Percentiles rank a stretch among this genome's conserved stretches.
Conservation (phyloP, 768 basidiomycete genomes). For the Pisolithus microcarpus region DNA sequence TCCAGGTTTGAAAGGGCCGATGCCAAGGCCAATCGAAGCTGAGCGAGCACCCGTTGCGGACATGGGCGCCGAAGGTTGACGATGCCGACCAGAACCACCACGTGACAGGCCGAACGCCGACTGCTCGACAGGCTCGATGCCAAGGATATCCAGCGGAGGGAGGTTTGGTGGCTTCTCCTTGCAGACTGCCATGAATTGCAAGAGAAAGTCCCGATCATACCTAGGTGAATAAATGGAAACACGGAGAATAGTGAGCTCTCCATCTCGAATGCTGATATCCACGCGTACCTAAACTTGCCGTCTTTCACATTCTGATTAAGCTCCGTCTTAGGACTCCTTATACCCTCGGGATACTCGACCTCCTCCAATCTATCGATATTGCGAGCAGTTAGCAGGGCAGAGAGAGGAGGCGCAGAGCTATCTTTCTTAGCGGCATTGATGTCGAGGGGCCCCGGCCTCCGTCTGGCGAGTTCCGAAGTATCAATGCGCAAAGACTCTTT, state of each 20-base stretch:
- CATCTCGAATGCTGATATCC: background rate
- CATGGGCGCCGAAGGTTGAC: slow-evolving; percentile 38
- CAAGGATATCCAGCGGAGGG: slow-evolving; percentile 84
- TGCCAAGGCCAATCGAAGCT: slow-evolving; percentile 44
- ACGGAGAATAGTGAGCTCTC: background rate
- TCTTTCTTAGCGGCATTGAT: slow-evolving; percentile 47
- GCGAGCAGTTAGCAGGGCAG: slow-evolving; percentile 73
- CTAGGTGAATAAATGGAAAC: slow-evolving; percentile 20
- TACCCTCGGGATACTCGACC: slow-evolving; percentile 76
- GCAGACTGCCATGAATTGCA: slow-evolving; percentile 94
- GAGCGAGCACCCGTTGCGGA: slow-evolving; percentile 38
- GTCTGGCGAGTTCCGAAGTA: slow-evolving; percentile 40
- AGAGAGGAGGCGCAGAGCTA: slow-evolving; percentile 29
- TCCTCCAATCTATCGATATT: slow-evolving; percentile 76
- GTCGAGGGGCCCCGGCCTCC: slow-evolving; percentile 69
- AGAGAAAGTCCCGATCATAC: slow-evolving; percentile 94
- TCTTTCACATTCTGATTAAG: slow-evolving; percentile 79
- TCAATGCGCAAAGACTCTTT: slow-evolving; percentile 62
- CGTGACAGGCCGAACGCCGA: slow-evolving; percentile 44
- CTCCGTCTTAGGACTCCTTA: slow-evolving; percentile 74
- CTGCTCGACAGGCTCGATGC: slow-evolving; percentile 73
- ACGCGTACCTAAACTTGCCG: slow-evolving; percentile 76
- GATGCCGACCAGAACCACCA: slow-evolving; percentile 58
- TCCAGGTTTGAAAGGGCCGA: slow-evolving; percentile 30
- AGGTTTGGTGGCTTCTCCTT: slow-evolving; percentile 91